Percentiles rank a stretch among this genome's conserved stretches.
Evolutionary conservation across 768 basidiomycete species (phyloP).

Genomic region (Coprinopsis sp.): DNA sequence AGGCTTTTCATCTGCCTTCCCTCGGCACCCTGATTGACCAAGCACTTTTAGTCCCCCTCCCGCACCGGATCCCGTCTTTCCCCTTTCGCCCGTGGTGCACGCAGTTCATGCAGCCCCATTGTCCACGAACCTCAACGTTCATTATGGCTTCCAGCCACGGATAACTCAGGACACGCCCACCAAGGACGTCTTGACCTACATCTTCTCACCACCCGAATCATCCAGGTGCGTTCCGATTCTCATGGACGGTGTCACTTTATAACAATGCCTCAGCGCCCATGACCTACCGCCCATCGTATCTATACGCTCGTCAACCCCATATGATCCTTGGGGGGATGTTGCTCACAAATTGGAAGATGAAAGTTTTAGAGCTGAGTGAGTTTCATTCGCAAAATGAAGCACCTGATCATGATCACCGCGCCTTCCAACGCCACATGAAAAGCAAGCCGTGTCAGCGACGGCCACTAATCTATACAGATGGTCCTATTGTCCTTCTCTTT

Average conservation of each 20-base stretch:
- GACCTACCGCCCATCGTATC: constrained; percentile 35
- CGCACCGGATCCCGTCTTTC: constrained; percentile 17
- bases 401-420: constrained; percentile 22
- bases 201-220: constrained; percentile 72
- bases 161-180: constrained; percentile 59
- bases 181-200: constrained; percentile 61
- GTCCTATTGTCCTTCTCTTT: constrained; percentile 5
- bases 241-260: constrained; percentile 12
- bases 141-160: constrained; percentile 46
- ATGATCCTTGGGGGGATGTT: constrained; percentile 70
- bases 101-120: too few relatives aligned
- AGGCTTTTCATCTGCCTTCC: constrained; percentile 16
- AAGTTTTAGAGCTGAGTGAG: constrained; percentile 78
- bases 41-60: constrained; percentile 20
- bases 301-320: constrained; percentile 40
- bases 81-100: constrained; percentile 17
- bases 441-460: neutral
- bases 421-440: constrained; percentile 5
- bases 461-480: neutral
- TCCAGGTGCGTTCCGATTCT: constrained; percentile 33
- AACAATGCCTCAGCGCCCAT: constrained; percentile 22
- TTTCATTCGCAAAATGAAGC: constrained; percentile 29
- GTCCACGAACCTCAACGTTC: constrained; percentile 37
- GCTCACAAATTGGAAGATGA: constrained; percentile 71
- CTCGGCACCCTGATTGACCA: neutral